Evolutionary conservation across 169 alveolate species (phyloP).

Genomic region (Babesia bovis): DNA sequence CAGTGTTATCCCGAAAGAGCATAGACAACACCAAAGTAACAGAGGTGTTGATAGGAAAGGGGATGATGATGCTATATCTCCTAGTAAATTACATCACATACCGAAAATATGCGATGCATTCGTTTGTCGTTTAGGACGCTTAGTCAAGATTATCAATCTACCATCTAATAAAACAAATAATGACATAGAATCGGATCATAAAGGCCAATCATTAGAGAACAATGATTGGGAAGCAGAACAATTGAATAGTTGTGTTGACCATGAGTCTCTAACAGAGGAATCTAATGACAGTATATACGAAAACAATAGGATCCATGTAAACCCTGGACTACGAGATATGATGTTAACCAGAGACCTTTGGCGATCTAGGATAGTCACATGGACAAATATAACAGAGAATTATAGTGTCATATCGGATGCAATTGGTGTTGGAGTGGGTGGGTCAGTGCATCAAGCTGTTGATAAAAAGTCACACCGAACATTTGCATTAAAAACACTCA

Average conservation of each 20-base stretch:
- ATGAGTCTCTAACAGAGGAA: not conserved
- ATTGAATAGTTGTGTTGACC: not conserved
- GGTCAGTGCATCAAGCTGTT: constrained; percentile 58
- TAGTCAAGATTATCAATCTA: constrained; percentile 5
- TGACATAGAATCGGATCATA: not conserved
- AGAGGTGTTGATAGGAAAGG: no score
- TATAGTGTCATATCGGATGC: constrained; percentile 40
- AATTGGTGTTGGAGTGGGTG: constrained; percentile 68
- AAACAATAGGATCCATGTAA: not conserved
- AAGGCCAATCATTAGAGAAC: not conserved
- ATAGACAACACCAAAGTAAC: not conserved
- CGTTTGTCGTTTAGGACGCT: constrained; percentile 13
- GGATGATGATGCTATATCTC: not conserved
- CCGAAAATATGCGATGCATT: constrained; percentile 56
- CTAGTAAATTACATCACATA: constrained; percentile 12
- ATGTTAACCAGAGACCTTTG: constrained; percentile 51
- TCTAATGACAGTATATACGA: not conserved
- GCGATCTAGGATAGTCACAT: constrained; percentile 31
- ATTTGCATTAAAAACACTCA: constrained; percentile 51
- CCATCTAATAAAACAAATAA: not conserved
- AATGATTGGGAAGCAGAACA: not conserved
- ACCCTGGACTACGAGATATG: constrained; percentile 46
- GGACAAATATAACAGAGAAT: not conserved
- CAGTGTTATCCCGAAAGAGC: not conserved
- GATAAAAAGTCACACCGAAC: constrained; percentile 45